Evolutionary conservation across 1,139 yeast genomes (phyloP), one percentile per base, ranked within the genome.

Genomic region (Taphrina betulina): DNA sequence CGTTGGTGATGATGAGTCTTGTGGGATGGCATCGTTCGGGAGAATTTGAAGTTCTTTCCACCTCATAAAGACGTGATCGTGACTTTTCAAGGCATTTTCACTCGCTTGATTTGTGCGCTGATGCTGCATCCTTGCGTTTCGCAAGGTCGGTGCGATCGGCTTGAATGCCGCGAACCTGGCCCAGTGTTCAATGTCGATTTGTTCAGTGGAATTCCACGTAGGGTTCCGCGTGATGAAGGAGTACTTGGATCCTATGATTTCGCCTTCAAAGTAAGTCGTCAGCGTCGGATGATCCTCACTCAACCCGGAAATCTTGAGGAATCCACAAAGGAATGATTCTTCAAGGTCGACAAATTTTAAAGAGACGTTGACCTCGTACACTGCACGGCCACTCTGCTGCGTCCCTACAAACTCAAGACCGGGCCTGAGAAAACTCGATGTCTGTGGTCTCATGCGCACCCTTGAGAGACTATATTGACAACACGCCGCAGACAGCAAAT

Each of bases 111-210:
- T 22, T 8, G 20, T 17, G 14, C 24, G 12, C 29, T 36, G 29
- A 4, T 17, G 44, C 34, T 10, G 34, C 31, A 22, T 14, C 14
- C 46, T 35, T 5, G 54, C 45, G 34, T 41, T 26, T n/a, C 42
- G 37, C 26, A 34, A 10, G 14, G 16, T 41, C 20, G 16, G 48
- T 43, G 68, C 67, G 52, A 74, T 69, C 36, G 70, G 67, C 38
- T 80, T 66, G 79, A 80, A 79, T 14, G 81, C 76, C 1, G 83
- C 81, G 63, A 90, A 82, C 64, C 85, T 79, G 51, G 82, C 77
- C 97, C 96, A 90, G 70, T 89, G 96, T 61, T 82, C 86, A 51
- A 86, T 70, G 70, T 89, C 96, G 59, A 82, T 84, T 57, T 78
- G 77, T 54, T 78, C 79, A 40, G 72, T 73, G 1, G 95, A 77